phyloP scores from a whole-genome alignment of 352 stramenopile genomes.

The Globisporangium apiculatum region DNA sequence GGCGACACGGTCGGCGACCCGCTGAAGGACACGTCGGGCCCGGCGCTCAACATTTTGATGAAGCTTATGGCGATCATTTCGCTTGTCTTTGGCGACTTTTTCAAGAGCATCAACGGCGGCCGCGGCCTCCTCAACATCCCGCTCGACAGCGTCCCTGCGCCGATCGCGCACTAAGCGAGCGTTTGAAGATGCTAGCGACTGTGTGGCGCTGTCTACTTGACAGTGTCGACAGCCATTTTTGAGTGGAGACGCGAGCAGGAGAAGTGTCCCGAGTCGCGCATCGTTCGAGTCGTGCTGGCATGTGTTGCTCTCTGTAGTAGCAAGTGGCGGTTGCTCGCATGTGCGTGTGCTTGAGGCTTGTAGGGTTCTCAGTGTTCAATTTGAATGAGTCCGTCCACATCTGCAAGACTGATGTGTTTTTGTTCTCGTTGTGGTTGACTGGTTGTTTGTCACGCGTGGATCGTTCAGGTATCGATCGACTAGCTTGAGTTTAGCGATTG shows the following conservation, averaged over 20 bases:
- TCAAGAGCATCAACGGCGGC: constrained; percentile 97
- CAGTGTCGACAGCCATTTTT: not conserved
- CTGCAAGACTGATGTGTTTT: not conserved
- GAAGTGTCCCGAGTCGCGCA: no score
- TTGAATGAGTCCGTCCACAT: constrained; percentile 3
- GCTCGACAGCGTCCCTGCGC: constrained; percentile 5
- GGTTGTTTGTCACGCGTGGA: no score
- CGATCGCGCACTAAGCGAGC: constrained; percentile 8
- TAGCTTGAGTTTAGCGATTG: not conserved
- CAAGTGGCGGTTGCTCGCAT: not conserved
- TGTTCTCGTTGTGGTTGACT: not conserved
- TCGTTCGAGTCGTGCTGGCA: not conserved
- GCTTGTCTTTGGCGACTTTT: constrained; percentile 98
- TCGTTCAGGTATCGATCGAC: no score
- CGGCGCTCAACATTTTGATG: constrained; percentile 99
- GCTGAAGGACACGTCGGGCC: constrained; percentile 99
- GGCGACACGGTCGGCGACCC: constrained; percentile 99
- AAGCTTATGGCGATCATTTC: constrained; percentile 99
- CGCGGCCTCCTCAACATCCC: constrained; percentile 90
- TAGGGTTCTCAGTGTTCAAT: constrained; percentile 1
- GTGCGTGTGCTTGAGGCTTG: not conserved
- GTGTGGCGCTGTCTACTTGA: not conserved
- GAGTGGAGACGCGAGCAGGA: constrained; percentile 1
- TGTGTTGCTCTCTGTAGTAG: not conserved
- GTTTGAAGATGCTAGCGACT: not conserved